A percentile compares a stretch with the other conserved stretches of the same genome.
phyloP scores from a whole-genome alignment of 345 rosid genomes.

The Bretschneidera sinensis region DNA sequence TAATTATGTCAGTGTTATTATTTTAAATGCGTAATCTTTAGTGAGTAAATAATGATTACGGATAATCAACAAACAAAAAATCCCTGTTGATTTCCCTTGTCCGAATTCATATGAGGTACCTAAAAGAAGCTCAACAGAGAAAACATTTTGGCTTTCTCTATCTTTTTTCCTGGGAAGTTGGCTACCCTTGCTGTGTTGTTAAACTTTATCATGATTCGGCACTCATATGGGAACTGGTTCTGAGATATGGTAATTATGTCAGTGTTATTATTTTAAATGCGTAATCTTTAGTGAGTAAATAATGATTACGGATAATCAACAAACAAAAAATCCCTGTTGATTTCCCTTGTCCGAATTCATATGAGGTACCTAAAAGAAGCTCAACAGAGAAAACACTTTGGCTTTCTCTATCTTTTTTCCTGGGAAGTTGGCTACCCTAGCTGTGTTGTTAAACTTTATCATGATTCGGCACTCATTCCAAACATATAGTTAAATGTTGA shows the following conservation, averaged over 20 bases:
- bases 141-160: background rate
- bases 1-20: too few species aligned
- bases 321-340: too few species aligned
- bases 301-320: background rate
- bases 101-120: too few species aligned
- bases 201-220: background rate
- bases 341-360: too few species aligned
- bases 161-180: background rate
- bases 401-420: background rate
- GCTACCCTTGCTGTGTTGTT: background rate
- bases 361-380: too few species aligned
- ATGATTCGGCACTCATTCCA: background rate
- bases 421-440: background rate
- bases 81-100: too few species aligned
- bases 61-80: too few species aligned
- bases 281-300: background rate
- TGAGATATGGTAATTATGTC: too few species aligned
- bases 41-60: background rate
- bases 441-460: background rate
- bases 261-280: background rate
- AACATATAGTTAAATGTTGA: background rate
- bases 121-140: too few species aligned
- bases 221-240: too few species aligned
- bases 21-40: background rate
- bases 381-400: too few species aligned